phyloP scores from a whole-genome alignment of 78 protist genomes.

The Dictyostelium citrinum region DNA sequence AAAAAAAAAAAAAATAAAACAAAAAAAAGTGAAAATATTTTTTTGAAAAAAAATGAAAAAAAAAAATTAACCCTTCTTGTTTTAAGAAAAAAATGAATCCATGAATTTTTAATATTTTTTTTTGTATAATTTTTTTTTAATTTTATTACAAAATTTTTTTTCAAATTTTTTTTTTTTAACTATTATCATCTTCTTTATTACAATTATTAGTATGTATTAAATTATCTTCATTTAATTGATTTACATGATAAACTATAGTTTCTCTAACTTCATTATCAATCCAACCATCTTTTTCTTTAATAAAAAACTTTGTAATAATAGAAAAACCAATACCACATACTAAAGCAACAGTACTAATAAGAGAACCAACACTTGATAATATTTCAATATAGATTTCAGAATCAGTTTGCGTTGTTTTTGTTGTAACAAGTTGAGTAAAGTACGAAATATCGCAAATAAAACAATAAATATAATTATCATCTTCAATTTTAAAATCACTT shows the following conservation, averaged over 20 bases:
- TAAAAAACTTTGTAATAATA: neutral
- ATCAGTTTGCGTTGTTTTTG: neutral
- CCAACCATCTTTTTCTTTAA: neutral
- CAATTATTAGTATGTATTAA: neutral
- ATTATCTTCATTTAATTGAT: neutral
- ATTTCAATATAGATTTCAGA: neutral
- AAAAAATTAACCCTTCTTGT: too few relatives aligned
- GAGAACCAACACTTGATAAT: neutral
- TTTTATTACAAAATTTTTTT: too few relatives aligned
- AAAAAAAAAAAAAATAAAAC: too few relatives aligned
- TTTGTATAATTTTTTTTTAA: too few relatives aligned
- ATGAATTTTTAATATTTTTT: too few relatives aligned
- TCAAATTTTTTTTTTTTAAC: too few relatives aligned
- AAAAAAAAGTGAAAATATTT: too few relatives aligned
- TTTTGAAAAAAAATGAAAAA: too few relatives aligned
- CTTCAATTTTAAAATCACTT: too few relatives aligned
- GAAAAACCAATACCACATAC: neutral
- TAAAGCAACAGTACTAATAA: neutral
- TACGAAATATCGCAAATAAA: neutral
- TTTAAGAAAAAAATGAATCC: too few relatives aligned
- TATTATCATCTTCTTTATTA: neutral
- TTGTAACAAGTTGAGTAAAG: neutral
- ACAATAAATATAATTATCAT: too few relatives aligned
- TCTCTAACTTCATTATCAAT: neutral
- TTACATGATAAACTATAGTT: neutral